Evolutionary conservation across 805 yeast genomes (phyloP), one percentile per base, ranked within the genome.

Genomic region (Monosporozyma aerobia): DNA sequence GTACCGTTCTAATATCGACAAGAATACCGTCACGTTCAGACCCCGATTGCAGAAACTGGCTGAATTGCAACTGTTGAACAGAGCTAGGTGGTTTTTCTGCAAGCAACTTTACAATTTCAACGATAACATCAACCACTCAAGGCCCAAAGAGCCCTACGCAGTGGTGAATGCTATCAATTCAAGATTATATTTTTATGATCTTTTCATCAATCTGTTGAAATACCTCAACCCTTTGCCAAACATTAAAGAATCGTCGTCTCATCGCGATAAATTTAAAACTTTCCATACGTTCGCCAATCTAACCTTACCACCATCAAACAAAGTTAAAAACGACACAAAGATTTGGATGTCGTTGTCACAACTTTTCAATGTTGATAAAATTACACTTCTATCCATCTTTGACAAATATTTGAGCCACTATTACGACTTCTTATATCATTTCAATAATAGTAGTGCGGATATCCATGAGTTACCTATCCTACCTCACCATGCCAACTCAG

Each of bases 21-120:
- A 73, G 47, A 60, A 69, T 6, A 63, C 62, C n/a, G 85, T 86
- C 66, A 74, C 68, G 48, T 86, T 87, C 62, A 82, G 79, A 56
- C 84, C 89, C 8, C 67, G 95, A 51, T 63, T 82, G n/a, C 94
- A 86, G 63, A 77, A 75, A 47, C 61, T 87, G 51, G 77, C 79
- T 59, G 88, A 85, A 62, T 69, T 87, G 60, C 82, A 83, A 27
- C 63, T 87, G 16, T 64, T 77, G 7, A 82, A 83, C 53, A 71
- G 95, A 56, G 78, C 84, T 35, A 71, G 90, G 47, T 70, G 76
- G 54, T 80, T 81, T 58, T 86, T 85, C 68, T 70, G 71, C 46
- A 80, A 77, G 51, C 88, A 83, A 56, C 67, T 85, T 53, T 76
- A 78, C 54, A 77, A 87, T 53, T 85, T 72, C 60, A 64, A 77